Percentiles rank a stretch among this genome's conserved stretches.
Evolutionary conservation across 495 filamentous ascomycete genomes (phyloP).

Genomic region (Aspergillus avenaceus): DNA sequence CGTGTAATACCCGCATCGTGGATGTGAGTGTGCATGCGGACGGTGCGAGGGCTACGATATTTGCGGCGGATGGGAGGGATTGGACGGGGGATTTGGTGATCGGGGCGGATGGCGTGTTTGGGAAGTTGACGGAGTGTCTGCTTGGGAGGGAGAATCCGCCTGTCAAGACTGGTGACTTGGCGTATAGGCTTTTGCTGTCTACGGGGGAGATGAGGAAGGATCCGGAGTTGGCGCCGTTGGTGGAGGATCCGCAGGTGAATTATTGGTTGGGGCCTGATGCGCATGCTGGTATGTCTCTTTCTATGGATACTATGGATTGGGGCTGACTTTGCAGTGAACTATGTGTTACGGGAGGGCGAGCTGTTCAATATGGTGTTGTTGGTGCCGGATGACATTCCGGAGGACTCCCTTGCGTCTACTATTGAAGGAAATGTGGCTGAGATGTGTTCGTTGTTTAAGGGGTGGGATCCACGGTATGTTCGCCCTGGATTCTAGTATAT

Average conservation of each 20-base stretch:
- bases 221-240: constrained; percentile 47
- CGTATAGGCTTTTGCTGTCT: constrained; percentile 58
- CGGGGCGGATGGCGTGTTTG: constrained; percentile 56
- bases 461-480: constrained; percentile 53
- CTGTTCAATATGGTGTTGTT: constrained; percentile 67
- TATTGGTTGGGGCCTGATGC: constrained; percentile 67
- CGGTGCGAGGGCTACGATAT: constrained; percentile 20
- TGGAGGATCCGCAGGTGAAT: constrained; percentile 54
- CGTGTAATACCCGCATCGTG: constrained; percentile 39
- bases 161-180: constrained; percentile 61
- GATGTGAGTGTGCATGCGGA: constrained; percentile 30
- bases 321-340: constrained; percentile 59
- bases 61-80: constrained; percentile 26
- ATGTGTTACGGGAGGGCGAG: constrained; percentile 54
- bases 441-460: constrained; percentile 58
- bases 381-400: constrained; percentile 65
- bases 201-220: constrained; percentile 43
- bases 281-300: constrained; percentile 42
- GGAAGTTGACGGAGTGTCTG: constrained; percentile 36
- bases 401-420: constrained; percentile 38
- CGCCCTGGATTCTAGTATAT: constrained; percentile 19
- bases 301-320: neutral
- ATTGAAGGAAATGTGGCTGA: constrained; percentile 57
- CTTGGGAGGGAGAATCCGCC: constrained; percentile 37
- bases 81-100: constrained; percentile 51